Percentiles rank a stretch among this genome's conserved stretches.
Conservation (phyloP, 2,329 filamentous ascomycete species). For the Fusarium tupiense region DNA sequence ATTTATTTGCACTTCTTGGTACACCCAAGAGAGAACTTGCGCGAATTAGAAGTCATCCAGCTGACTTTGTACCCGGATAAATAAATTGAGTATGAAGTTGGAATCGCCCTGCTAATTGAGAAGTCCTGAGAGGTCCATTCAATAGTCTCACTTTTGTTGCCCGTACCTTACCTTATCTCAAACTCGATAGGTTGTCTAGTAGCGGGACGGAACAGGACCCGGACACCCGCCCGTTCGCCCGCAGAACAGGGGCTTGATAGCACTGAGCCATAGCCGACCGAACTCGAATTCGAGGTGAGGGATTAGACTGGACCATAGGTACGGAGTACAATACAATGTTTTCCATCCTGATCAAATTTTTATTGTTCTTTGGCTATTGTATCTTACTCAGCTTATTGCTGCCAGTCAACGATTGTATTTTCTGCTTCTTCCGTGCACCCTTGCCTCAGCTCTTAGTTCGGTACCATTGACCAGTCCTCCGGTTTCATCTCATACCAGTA, state of each 20-base stretch:
- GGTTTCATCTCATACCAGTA: slow-evolving; percentile 25
- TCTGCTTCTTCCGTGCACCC: slow-evolving; percentile 3
- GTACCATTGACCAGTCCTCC: slow-evolving; percentile 28
- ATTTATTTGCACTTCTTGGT: slow-evolving; percentile 10
- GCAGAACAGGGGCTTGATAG: not conserved
- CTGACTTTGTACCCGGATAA: slow-evolving; percentile 13
- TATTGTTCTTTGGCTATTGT: not conserved
- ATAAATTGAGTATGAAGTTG: not conserved
- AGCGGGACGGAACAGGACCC: slow-evolving; percentile 12
- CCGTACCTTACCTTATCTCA: slow-evolving; percentile 7
- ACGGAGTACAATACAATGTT: not conserved
- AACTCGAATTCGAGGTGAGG: not conserved
- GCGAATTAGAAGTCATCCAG: slow-evolving; percentile 18
- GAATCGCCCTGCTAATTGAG: not conserved
- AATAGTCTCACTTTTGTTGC: slow-evolving; percentile 12
- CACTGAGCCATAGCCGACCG: not conserved
- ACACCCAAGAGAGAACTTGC: slow-evolving; percentile 16
- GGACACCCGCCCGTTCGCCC: slow-evolving; percentile 19
- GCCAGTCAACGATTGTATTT: slow-evolving; percentile 25
- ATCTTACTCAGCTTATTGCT: slow-evolving; percentile 8
- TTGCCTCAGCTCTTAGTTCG: slow-evolving; percentile 7
- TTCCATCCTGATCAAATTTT: not conserved
- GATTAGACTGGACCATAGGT: not conserved
- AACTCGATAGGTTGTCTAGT: slow-evolving; percentile 17
- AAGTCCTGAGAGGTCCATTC: not conserved